phyloP scores from a whole-genome alignment of 1,284 basidiomycete species.

The Ceratobasidium sp. region DNA sequence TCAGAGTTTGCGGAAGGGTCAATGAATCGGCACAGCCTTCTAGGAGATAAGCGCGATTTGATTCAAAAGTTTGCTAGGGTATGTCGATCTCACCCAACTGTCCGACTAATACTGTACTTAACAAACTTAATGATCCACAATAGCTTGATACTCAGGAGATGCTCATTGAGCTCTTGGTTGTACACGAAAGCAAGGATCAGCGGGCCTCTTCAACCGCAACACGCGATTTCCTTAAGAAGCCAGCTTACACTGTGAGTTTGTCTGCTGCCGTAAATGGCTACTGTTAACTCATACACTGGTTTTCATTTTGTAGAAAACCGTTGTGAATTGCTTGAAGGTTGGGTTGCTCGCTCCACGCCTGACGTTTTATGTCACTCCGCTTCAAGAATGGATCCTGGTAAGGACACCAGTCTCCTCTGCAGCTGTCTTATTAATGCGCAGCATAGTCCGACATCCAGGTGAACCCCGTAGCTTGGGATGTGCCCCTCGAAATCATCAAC shows the following conservation, averaged over 20 bases:
- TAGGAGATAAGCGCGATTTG: background rate
- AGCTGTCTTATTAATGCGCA: background rate
- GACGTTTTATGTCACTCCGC: background rate
- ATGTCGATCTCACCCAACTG: background rate
- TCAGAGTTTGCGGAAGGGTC: background rate
- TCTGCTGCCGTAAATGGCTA: background rate
- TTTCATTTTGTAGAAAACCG: background rate
- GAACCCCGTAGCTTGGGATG: background rate
- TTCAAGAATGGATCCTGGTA: slow-evolving; percentile 1
- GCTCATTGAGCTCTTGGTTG: background rate
- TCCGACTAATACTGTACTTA: background rate
- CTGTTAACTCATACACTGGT: background rate
- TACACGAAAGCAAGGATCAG: background rate
- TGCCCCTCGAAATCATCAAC: background rate
- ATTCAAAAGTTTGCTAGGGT: background rate
- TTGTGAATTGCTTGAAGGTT: background rate
- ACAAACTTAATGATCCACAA: too few species aligned
- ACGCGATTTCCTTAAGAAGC: background rate
- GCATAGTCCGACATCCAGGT: background rate
- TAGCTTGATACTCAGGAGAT: background rate
- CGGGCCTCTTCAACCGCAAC: background rate
- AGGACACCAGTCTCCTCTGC: background rate
- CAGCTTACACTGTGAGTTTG: background rate
- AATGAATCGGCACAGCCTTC: background rate
- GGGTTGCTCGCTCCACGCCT: background rate